phyloP scores from a whole-genome alignment of 257 asterid genomes.

The Henckelia pumila region DNA sequence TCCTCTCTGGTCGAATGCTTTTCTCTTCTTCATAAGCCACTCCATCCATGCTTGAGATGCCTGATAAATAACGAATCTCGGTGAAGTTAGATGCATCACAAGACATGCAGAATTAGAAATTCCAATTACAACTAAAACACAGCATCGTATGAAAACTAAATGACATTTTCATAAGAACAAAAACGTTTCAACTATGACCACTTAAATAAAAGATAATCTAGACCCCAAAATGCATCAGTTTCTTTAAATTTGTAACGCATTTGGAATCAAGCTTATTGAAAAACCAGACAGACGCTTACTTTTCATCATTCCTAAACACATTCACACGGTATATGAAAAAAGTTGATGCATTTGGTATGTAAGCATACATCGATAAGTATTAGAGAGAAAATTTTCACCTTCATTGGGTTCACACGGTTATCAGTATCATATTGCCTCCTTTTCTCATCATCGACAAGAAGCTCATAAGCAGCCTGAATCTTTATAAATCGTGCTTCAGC shows the following conservation, averaged over 20 bases:
- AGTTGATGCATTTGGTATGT: neutral
- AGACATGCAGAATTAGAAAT: neutral
- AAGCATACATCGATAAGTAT: constrained; percentile 8
- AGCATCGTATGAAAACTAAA: neutral
- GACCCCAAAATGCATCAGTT: neutral
- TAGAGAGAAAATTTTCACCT: constrained; percentile 46
- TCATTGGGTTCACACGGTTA: constrained; percentile 83
- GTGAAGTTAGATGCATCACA: neutral
- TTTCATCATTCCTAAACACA: neutral
- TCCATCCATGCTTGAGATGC: constrained; percentile 99
- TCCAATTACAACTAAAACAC: neutral
- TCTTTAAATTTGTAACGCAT: neutral
- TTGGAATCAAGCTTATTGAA: neutral
- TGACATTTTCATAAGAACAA: neutral
- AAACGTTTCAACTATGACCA: neutral
- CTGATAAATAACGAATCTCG: constrained; percentile 34
- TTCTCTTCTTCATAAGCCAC: constrained; percentile 86
- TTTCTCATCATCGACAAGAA: constrained; percentile 74
- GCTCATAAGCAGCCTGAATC: constrained; percentile 96
- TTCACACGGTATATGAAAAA: too few relatives aligned
- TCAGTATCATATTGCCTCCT: constrained; percentile 71
- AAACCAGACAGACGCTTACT: neutral
- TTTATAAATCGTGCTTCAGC: constrained; percentile 94
- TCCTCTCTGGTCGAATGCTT: constrained; percentile 95
- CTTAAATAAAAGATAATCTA: neutral